Conservation (phyloP, 2,329 filamentous ascomycete genomes). For the Beauveria australis region DNA sequence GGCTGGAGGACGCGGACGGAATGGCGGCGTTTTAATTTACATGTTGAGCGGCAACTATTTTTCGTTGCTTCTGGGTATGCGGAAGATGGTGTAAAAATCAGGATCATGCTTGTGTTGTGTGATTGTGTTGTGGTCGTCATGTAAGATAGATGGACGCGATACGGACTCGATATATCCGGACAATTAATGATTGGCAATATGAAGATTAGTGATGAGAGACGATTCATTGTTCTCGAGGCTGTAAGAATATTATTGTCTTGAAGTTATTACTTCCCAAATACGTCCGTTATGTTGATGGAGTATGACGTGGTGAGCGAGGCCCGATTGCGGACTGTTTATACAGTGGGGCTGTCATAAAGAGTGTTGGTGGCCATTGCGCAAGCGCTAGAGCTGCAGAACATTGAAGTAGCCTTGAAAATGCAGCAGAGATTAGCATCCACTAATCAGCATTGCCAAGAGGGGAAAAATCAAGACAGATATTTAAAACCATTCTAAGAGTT, state of each 20-base stretch:
- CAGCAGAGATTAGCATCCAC: too few species aligned
- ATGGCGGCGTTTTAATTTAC: conserved; percentile 31
- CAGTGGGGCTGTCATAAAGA: too few species aligned
- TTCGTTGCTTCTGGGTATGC: neutral
- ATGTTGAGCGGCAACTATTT: neutral
- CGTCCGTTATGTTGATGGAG: too few species aligned
- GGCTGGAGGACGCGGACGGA: conserved; percentile 58
- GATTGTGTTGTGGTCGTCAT: neutral
- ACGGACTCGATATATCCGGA: neutral
- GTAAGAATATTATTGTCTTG: too few species aligned
- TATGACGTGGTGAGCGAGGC: too few species aligned
- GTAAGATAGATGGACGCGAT: neutral
- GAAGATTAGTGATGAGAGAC: too few species aligned
- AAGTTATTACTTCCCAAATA: too few species aligned
- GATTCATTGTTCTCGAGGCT: neutral
- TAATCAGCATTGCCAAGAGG: neutral
- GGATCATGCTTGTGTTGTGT: neutral
- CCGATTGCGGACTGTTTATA: too few species aligned
- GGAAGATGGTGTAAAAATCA: conserved; percentile 3
- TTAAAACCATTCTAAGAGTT: too few species aligned
- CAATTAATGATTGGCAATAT: neutral
- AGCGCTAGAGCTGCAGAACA: neutral
- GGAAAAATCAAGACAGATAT: neutral
- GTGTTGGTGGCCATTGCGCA: neutral
- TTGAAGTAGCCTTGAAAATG: neutral